phyloP scores from a whole-genome alignment of 768 basidiomycete genomes.

The Clathrus columnatus region DNA sequence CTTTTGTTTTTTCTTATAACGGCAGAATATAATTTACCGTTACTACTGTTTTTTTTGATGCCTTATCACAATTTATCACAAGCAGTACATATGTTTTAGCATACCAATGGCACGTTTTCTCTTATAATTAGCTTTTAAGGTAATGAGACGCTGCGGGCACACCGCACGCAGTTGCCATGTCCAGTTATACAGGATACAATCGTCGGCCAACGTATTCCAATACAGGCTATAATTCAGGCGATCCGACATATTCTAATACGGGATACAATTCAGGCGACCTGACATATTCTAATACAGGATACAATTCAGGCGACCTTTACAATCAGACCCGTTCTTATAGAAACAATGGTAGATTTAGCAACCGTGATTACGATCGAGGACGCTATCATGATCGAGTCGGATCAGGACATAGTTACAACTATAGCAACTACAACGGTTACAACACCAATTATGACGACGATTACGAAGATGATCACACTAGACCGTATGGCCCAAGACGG shows the following conservation, averaged over 20 bases:
- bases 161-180: conserved; percentile 2
- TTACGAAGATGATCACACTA: not conserved
- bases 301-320: not conserved
- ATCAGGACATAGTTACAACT: not conserved
- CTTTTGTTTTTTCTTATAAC: not conserved
- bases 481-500: not conserved
- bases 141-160: too few species aligned
- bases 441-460: not conserved
- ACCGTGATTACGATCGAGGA: not conserved
- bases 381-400: not conserved
- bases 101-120: too few species aligned
- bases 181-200: not conserved
- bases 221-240: not conserved
- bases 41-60: not conserved
- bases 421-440: not conserved
- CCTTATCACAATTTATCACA: not conserved
- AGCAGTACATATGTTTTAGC: not conserved
- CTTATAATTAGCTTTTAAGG: too few species aligned
- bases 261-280: not conserved
- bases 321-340: not conserved
- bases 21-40: not conserved
- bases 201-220: conserved; percentile 5
- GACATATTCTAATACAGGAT: conserved; percentile 3
- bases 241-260: not conserved
- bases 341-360: not conserved